Evolutionary conservation across 2,329 filamentous ascomycete genomes (phyloP).

Genomic region (Cladosporium sp.): DNA sequence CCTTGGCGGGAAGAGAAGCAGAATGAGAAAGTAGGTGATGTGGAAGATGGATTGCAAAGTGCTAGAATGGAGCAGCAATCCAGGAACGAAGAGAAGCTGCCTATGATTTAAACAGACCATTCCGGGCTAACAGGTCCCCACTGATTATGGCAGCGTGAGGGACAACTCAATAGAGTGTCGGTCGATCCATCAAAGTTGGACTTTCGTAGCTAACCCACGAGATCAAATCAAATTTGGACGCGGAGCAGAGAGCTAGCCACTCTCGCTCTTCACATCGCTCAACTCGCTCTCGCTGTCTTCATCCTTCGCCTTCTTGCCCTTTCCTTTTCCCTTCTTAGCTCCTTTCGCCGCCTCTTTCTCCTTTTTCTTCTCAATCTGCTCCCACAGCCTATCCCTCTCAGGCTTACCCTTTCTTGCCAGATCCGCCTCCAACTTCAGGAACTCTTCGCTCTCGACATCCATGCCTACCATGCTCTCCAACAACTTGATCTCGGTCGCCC

Average conservation of each 20-base stretch:
- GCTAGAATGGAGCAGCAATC: too few species aligned
- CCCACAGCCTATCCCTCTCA: slow-evolving; percentile 72
- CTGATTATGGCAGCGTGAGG: too few species aligned
- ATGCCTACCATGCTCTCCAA: slow-evolving; percentile 83
- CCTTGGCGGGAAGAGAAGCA: not conserved
- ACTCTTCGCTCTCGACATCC: slow-evolving; percentile 71
- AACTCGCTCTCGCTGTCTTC: slow-evolving; percentile 30
- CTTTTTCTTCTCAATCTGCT: slow-evolving; percentile 72
- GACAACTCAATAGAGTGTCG: too few species aligned
- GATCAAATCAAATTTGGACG: too few species aligned
- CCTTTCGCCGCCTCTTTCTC: slow-evolving; percentile 52
- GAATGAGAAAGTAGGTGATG: not conserved
- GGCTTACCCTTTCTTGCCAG: slow-evolving; percentile 64
- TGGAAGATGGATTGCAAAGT: not conserved
- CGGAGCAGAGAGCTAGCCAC: too few species aligned
- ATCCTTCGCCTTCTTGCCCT: slow-evolving; percentile 28
- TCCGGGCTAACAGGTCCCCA: too few species aligned
- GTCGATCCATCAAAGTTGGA: too few species aligned
- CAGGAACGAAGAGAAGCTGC: too few species aligned
- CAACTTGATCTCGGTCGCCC: slow-evolving; percentile 92
- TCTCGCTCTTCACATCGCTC: slow-evolving; percentile 18
- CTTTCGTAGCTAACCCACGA: too few species aligned
- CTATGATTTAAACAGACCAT: too few species aligned
- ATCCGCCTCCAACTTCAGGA: slow-evolving; percentile 59
- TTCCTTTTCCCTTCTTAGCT: slow-evolving; percentile 36